Conservation (phyloP, 352 stramenopile species). For the Pythium aquatile region DNA sequence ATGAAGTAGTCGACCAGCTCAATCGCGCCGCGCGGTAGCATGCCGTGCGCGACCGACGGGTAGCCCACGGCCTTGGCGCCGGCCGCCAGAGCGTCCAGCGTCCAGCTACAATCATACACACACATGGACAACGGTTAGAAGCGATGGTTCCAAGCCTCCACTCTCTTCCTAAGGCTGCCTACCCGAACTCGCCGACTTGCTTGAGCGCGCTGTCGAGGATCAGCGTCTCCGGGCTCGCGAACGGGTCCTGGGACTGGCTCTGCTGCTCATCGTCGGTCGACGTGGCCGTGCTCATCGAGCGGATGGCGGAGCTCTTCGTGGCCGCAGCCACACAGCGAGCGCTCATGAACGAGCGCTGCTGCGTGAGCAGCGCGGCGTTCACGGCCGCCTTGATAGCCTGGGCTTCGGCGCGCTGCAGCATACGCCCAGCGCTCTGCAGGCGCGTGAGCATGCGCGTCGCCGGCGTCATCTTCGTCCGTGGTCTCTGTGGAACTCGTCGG, state of each 20-base stretch:
- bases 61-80: slow-evolving; percentile 66
- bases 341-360: slow-evolving; percentile 9
- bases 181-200: slow-evolving; percentile 54
- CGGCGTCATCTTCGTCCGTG: slow-evolving; percentile 9
- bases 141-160: neutral
- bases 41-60: slow-evolving; percentile 79
- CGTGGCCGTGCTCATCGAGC: slow-evolving; percentile 11
- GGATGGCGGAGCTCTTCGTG: neutral
- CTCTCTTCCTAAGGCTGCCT: neutral
- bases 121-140: neutral
- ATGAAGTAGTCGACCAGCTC: slow-evolving; percentile 87
- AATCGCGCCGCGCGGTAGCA: slow-evolving; percentile 74
- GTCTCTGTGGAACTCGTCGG: slow-evolving; percentile 2
- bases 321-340: neutral
- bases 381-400: slow-evolving; percentile 7
- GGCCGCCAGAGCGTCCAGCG: slow-evolving; percentile 65
- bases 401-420: slow-evolving; percentile 10
- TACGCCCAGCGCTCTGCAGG: slow-evolving; percentile 1
- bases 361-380: neutral
- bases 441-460: slow-evolving; percentile 12
- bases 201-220: slow-evolving; percentile 58
- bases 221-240: slow-evolving; percentile 41
- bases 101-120: slow-evolving; percentile 49
- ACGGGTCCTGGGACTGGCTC: slow-evolving; percentile 10
- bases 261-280: slow-evolving; percentile 8